phyloP scores from a whole-genome alignment of 2,329 filamentous ascomycete genomes.

The Clarireedia paspali region DNA sequence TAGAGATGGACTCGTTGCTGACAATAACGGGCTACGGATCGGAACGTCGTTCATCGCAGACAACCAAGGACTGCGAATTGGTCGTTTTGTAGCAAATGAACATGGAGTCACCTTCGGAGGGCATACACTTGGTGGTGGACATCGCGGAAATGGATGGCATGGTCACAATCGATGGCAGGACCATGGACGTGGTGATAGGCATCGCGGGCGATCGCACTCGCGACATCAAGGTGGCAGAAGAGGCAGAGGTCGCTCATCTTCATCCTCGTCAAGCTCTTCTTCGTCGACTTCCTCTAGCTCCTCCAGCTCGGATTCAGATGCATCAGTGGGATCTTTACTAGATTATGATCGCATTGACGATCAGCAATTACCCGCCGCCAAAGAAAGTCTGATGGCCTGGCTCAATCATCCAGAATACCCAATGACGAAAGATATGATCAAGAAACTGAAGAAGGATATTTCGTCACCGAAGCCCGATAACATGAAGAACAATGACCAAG shows the following conservation, averaged over 20 bases:
- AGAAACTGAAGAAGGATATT: conserved; percentile 36
- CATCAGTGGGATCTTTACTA: conserved; percentile 46
- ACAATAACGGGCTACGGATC: conserved; percentile 21
- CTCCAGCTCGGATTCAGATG: conserved; percentile 26
- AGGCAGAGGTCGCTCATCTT: conserved; percentile 11
- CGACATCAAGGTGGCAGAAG: conserved; percentile 5
- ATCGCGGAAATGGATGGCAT: neutral
- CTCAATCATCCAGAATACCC: conserved; percentile 41
- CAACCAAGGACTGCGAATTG: conserved; percentile 32
- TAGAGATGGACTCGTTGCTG: conserved; percentile 17
- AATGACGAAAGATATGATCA: conserved; percentile 39
- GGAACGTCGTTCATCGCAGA: conserved; percentile 30
- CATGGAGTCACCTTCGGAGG: conserved; percentile 18
- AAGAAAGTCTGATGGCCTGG: conserved; percentile 40
- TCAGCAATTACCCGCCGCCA: conserved; percentile 40
- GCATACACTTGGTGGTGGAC: conserved; percentile 11
- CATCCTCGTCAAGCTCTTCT: conserved; percentile 16
- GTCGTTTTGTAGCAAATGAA: conserved; percentile 18
- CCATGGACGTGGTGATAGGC: neutral
- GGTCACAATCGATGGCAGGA: conserved; percentile 3
- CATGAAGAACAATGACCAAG: conserved; percentile 16
- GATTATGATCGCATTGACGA: conserved; percentile 43
- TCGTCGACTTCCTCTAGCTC: conserved; percentile 31
- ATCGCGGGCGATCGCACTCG: neutral
- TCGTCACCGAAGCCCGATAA: conserved; percentile 31